A percentile compares a stretch with the other conserved stretches of the same genome.
Evolutionary conservation across 2,329 filamentous ascomycete species (phyloP).

Genomic region (Epichloe brachyelytri): DNA sequence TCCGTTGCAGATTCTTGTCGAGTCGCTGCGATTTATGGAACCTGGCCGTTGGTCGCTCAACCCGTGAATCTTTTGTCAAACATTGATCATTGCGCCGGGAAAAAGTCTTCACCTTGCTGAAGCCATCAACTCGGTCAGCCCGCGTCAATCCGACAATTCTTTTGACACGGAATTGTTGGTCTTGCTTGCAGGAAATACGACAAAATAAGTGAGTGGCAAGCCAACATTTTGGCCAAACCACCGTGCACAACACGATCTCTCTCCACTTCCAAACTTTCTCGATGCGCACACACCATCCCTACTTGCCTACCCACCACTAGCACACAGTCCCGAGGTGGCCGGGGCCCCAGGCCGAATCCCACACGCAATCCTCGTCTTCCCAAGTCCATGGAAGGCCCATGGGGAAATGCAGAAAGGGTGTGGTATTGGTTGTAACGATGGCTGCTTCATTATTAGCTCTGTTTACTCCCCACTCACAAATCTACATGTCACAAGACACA

Average conservation of each 20-base stretch:
- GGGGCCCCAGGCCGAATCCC: slow-evolving; percentile 1
- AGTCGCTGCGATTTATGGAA: background rate
- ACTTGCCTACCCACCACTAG: background rate
- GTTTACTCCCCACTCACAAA: background rate
- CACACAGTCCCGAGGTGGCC: background rate
- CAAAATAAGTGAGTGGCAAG: background rate
- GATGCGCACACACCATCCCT: background rate
- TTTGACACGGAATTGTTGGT: background rate
- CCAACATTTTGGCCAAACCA: background rate
- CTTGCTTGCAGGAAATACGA: background rate
- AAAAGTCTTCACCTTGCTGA: background rate
- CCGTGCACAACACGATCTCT: background rate
- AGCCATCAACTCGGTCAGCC: background rate
- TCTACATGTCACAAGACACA: background rate
- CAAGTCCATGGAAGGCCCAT: slow-evolving; percentile 1
- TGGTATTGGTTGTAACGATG: slow-evolving; percentile 1
- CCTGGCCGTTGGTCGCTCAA: background rate
- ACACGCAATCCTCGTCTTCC: background rate
- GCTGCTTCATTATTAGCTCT: background rate
- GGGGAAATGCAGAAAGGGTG: slow-evolving; percentile 1
- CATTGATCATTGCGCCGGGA: background rate
- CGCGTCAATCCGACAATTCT: background rate
- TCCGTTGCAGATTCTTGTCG: background rate
- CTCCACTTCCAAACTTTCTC: background rate
- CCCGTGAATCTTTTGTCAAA: background rate